A percentile compares a stretch with the other conserved stretches of the same genome.
Evolutionary conservation across 768 basidiomycete species (phyloP).

Genomic region (Termitomyces sp.): DNA sequence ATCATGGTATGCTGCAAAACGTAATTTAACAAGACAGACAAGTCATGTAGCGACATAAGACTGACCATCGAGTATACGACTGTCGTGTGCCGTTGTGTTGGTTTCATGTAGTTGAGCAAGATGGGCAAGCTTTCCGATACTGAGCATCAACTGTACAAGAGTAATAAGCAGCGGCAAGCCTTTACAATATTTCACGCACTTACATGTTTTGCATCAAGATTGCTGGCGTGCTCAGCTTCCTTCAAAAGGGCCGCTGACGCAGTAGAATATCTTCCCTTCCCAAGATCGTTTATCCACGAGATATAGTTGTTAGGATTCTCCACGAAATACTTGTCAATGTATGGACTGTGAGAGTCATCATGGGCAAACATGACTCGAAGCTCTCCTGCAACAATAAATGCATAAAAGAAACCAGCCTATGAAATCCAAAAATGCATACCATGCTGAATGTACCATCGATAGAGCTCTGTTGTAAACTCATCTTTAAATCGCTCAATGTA

Average conservation of each 20-base stretch:
- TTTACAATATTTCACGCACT: constrained; percentile 17
- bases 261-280: constrained; percentile 54
- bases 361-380: constrained; percentile 77
- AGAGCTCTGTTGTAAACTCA: constrained; percentile 84
- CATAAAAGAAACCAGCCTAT: neutral
- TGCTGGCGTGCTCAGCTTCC: constrained; percentile 52
- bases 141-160: constrained; percentile 69
- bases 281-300: constrained; percentile 88
- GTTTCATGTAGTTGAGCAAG: constrained; percentile 72
- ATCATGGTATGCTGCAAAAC: constrained; percentile 68
- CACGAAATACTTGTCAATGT: constrained; percentile 72
- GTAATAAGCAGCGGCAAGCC: neutral
- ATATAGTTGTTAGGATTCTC: constrained; percentile 51
- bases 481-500: constrained; percentile 80
- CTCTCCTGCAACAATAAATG: constrained; percentile 48
- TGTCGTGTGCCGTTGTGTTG: constrained; percentile 34
- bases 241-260: constrained; percentile 59
- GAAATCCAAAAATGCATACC: constrained; percentile 35
- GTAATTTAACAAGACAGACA: neutral
- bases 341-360: constrained; percentile 51
- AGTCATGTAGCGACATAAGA: neutral
- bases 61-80: constrained; percentile 51
- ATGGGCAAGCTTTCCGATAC: constrained; percentile 83
- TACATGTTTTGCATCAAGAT: constrained; percentile 76
- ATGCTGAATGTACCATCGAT: constrained; percentile 88